Conservation (phyloP, 2,329 filamentous ascomycete genomes). For the Cylindrodendrum hubeiense region DNA sequence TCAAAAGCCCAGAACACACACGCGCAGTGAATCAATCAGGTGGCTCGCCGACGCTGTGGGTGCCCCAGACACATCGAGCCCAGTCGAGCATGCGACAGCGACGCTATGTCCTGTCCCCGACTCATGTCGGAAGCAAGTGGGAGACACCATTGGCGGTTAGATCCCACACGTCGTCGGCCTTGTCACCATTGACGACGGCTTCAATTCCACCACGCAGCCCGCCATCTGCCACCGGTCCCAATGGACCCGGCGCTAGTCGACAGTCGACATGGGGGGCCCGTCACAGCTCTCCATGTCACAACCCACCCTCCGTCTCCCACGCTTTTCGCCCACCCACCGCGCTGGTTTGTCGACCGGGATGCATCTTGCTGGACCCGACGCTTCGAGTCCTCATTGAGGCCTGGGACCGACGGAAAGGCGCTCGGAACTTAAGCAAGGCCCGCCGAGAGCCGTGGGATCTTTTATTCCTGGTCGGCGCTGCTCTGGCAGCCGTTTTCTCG, state of each 20-base stretch:
- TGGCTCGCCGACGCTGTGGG: conserved; percentile 18
- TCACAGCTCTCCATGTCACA: conserved; percentile 27
- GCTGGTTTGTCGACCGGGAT: conserved; percentile 17
- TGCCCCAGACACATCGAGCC: neutral
- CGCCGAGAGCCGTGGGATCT: conserved; percentile 4
- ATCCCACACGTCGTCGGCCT: neutral
- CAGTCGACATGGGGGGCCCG: conserved; percentile 29
- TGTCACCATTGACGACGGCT: conserved; percentile 21
- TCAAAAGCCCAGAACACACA: conserved; percentile 3
- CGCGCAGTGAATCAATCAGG: conserved; percentile 13
- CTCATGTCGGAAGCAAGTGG: neutral
- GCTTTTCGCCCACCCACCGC: conserved; percentile 28
- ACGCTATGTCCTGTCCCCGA: neutral
- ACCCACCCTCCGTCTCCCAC: conserved; percentile 15
- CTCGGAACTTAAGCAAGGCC: conserved; percentile 17
- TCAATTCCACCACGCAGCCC: conserved; percentile 13
- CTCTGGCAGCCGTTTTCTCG: conserved; percentile 3
- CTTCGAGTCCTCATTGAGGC: conserved; percentile 4
- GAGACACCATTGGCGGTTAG: conserved; percentile 3
- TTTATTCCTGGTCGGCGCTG: neutral
- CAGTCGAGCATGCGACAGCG: neutral
- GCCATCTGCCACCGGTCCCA: conserved; percentile 16
- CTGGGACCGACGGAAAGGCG: conserved; percentile 16
- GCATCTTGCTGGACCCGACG: conserved; percentile 15
- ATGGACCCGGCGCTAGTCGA: conserved; percentile 32